Evolutionary conservation across 768 basidiomycete species (phyloP).

Genomic region (Steccherinum ochraceum): DNA sequence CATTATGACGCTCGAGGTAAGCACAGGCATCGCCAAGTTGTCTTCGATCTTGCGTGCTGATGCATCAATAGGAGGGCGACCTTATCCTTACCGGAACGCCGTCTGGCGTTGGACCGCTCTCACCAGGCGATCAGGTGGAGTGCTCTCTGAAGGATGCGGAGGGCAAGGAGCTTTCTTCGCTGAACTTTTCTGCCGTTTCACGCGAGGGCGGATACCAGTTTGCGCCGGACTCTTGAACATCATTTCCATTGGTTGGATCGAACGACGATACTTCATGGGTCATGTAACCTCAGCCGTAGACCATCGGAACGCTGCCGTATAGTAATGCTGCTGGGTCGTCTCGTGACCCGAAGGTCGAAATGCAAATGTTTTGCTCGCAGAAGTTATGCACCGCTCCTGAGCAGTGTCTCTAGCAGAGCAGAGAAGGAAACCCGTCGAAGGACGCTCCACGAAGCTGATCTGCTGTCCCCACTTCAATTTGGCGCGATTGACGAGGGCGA

Average conservation of each 20-base stretch:
- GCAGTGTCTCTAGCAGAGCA: too few species aligned
- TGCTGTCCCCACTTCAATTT: too few species aligned
- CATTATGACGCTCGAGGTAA: conserved; percentile 94
- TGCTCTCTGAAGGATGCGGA: conserved; percentile 57
- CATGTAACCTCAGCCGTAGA: background rate
- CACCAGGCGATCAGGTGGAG: conserved; percentile 70
- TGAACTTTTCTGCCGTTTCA: conserved; percentile 60
- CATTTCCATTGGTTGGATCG: too few species aligned
- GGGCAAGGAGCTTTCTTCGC: conserved; percentile 50
- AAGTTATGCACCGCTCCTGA: too few species aligned
- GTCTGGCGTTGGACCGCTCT: conserved; percentile 77
- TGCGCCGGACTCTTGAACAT: conserved; percentile 9
- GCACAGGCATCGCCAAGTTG: background rate
- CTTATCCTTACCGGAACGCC: conserved; percentile 92
- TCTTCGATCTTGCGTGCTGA: background rate
- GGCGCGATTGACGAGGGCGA: too few species aligned
- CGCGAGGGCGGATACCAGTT: conserved; percentile 70
- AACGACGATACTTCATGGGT: too few species aligned
- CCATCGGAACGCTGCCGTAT: too few species aligned
- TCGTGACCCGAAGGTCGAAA: too few species aligned
- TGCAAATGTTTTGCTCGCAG: too few species aligned
- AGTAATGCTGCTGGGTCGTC: too few species aligned
- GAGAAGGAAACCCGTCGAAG: too few species aligned
- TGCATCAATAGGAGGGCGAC: conserved; percentile 67
- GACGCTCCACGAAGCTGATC: too few species aligned